phyloP scores from a whole-genome alignment of 2,329 filamentous ascomycete species.

The Aureobasidium uvarum region DNA sequence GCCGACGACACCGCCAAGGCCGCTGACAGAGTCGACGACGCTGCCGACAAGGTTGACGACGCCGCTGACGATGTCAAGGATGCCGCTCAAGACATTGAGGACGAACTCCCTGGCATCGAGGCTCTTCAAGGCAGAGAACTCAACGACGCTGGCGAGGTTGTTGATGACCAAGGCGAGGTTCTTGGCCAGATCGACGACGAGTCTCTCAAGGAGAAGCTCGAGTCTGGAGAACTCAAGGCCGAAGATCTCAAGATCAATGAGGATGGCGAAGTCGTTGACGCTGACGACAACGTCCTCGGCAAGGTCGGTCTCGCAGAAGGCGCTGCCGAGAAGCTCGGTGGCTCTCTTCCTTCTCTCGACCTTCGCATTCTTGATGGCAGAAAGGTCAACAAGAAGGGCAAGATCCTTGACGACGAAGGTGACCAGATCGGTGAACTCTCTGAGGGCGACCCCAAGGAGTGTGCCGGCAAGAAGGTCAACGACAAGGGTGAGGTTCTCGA shows the following conservation, averaged over 20 bases:
- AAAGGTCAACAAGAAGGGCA: conserved; percentile 59
- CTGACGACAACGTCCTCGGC: conserved; percentile 52
- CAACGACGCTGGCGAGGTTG: conserved; percentile 51
- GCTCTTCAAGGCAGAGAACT: conserved; percentile 53
- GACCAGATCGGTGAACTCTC: conserved; percentile 52
- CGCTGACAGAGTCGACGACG: conserved; percentile 37
- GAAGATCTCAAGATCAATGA: conserved; percentile 53
- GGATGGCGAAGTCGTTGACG: conserved; percentile 51
- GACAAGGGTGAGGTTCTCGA: conserved; percentile 53
- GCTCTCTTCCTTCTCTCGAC: conserved; percentile 43
- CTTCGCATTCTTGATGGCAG: conserved; percentile 52
- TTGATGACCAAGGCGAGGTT: conserved; percentile 51
- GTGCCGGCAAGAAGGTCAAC: conserved; percentile 51
- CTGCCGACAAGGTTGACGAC: conserved; percentile 34
- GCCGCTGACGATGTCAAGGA: conserved; percentile 35
- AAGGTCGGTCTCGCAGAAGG: conserved; percentile 53
- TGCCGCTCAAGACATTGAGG: conserved; percentile 44
- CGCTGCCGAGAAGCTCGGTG: conserved; percentile 49
- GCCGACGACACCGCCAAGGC: conserved; percentile 36
- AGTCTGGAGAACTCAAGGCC: conserved; percentile 43
- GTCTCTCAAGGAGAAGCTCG: conserved; percentile 40
- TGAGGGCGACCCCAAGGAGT: conserved; percentile 47
- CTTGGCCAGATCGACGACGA: conserved; percentile 48
- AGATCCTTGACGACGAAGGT: conserved; percentile 52
- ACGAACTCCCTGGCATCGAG: conserved; percentile 52